Base-by-base conservation (phyloP, 148 eudicot species). In the Spergularia marina region DNA sequence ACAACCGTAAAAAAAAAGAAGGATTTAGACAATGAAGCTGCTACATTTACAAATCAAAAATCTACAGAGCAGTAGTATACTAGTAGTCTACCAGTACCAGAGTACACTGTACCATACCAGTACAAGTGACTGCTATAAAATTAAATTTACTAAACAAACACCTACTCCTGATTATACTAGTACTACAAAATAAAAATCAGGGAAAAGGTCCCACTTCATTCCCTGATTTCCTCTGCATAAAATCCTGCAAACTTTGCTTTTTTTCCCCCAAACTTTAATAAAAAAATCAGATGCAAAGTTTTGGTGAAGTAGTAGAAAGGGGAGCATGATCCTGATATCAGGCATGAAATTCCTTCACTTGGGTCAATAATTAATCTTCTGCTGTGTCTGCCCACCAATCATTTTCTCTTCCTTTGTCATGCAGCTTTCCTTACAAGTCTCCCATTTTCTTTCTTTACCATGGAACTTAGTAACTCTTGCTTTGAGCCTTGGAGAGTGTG, bases 261-360 rank as follows among this genome's bases (percentile, higher is more conserved):
- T 30, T 36, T 34, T n/a, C n/a, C 71, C 64, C 61, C 52, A 71
- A 65, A 72, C 53, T 52, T 30, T 14, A 68, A 36, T 66, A 63
- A 61, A 80, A 54, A 55, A 25, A 41, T 39, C 2, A 49, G 76
- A 71, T 72, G 49, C 73, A 71, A 77, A 61, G 53, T 52, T 51
- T 36, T 54, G 10, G 44, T 75, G 49, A 76, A 65, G 73, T 70
- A 53, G 36, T 30, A 65, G 25, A 14, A 9, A 14, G 52, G 72
- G 77, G 74, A 72, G 69, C 74, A 76, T 81, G 72, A 72, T 67
- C 80, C 83, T 76, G 10, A 67, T 76, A 65, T 76, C 55, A 65
- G 74, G 83, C 77, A 65, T 30, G 61, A 49, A 75, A 41, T 75
- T 70, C 25, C 72, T 64, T 54, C 25, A n/a, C 49, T 21, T 30